Percentiles rank a stretch among this genome's conserved stretches.
Evolutionary conservation across 2,329 filamentous ascomycete genomes (phyloP).

Genomic region (Ceratocystiopsis brevicomis): DNA sequence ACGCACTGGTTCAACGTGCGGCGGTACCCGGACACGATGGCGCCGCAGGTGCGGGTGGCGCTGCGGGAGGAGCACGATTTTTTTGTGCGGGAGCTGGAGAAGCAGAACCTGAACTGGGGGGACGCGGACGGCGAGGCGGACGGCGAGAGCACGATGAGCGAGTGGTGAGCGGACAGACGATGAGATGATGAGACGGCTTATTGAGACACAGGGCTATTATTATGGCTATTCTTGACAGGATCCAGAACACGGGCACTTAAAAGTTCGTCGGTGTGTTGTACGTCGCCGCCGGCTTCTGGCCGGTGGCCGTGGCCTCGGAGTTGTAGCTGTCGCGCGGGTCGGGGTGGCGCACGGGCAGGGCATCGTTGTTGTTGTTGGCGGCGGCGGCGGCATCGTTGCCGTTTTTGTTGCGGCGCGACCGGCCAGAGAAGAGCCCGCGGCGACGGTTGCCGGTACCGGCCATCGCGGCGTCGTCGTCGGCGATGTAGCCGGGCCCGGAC

Average conservation of each 20-base stretch:
- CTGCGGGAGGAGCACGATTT: slow-evolving; percentile 61
- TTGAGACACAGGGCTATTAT: too few species aligned
- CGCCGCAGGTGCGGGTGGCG: slow-evolving; percentile 33
- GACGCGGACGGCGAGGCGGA: slow-evolving; percentile 18
- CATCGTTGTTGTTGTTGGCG: slow-evolving; percentile 12
- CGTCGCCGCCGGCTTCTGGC: too few species aligned
- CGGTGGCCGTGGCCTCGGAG: slow-evolving; percentile 17
- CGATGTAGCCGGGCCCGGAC: slow-evolving; percentile 15
- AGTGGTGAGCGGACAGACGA: slow-evolving; percentile 11
- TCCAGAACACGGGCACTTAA: too few species aligned
- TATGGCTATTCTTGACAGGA: too few species aligned
- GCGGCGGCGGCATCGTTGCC: slow-evolving; percentile 6
- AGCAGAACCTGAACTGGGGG: slow-evolving; percentile 37
- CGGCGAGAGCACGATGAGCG: slow-evolving; percentile 13
- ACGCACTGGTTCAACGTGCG: slow-evolving; percentile 91
- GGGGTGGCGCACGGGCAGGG: slow-evolving; percentile 16
- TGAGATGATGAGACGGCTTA: too few species aligned
- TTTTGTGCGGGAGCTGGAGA: slow-evolving; percentile 59
- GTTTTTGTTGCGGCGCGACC: slow-evolving; percentile 5
- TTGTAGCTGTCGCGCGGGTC: slow-evolving; percentile 18
- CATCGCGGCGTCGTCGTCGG: too few species aligned
- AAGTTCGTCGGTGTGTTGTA: too few species aligned
- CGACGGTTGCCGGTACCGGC: slow-evolving; percentile 12
- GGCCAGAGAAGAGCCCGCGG: slow-evolving; percentile 13
- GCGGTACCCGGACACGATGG: slow-evolving; percentile 63